Percentiles rank a stretch among this genome's conserved stretches.
Evolutionary conservation across 2,329 filamentous ascomycete genomes (phyloP).

Genomic region (Hypoxylon sp.): DNA sequence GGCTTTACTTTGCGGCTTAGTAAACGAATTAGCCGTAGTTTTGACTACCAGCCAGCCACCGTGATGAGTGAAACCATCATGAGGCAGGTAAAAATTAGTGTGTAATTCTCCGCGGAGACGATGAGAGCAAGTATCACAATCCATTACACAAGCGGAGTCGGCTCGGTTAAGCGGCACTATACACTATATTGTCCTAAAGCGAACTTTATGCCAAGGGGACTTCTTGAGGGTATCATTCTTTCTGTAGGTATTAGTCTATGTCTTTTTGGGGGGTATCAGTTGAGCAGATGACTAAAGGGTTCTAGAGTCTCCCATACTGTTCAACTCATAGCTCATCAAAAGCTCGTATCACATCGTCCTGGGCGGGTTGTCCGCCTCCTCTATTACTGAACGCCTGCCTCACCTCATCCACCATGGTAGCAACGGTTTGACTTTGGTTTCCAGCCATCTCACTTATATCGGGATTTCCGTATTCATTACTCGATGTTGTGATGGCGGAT

Average conservation of each 20-base stretch:
- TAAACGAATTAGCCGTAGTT: conserved; percentile 7
- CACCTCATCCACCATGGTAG: conserved; percentile 49
- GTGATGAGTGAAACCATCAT: conserved; percentile 1
- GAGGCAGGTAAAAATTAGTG: neutral
- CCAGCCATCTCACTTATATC: conserved; percentile 31
- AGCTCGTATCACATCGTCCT: conserved; percentile 52
- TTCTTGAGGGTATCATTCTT: conserved; percentile 29
- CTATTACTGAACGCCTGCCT: conserved; percentile 50
- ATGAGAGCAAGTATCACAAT: neutral
- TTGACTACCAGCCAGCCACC: conserved; percentile 1
- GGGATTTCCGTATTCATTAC: conserved; percentile 24
- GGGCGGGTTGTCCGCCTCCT: conserved; percentile 40
- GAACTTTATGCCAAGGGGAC: neutral
- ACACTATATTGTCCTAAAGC: neutral
- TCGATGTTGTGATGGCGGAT: conserved; percentile 32
- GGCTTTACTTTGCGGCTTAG: neutral
- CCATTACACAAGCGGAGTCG: neutral
- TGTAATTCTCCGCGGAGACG: neutral
- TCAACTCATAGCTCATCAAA: conserved; percentile 55
- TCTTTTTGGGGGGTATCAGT: conserved; percentile 2
- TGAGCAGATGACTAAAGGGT: neutral
- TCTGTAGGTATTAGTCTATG: conserved; percentile 3
- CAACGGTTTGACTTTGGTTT: conserved; percentile 47
- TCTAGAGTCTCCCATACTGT: conserved; percentile 1
- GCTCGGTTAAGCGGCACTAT: conserved; percentile 10